These are phyloP conservation scores for Poteriospumella lacustris DNA, from an alignment of 108 stramenopile species.

Conservation along the genomic window DNA sequence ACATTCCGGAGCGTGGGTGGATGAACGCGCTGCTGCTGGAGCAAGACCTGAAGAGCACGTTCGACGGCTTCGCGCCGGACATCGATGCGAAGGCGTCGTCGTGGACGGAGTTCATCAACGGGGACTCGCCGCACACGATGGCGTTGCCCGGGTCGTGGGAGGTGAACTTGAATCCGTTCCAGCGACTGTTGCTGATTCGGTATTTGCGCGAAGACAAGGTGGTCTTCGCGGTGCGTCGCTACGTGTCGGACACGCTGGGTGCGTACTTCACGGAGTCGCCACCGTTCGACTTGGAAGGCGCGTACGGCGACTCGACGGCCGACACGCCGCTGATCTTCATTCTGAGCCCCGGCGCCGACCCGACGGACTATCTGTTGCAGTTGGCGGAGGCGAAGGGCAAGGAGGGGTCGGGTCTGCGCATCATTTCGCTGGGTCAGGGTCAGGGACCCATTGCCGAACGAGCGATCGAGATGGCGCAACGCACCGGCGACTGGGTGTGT, in stretches of 20 bases:
- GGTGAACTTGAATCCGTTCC: constrained; percentile 35
- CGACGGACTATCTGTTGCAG: constrained; percentile 49
- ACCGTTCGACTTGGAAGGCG: constrained; percentile 46
- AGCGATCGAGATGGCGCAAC: constrained; percentile 39
- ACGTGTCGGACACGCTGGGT: constrained; percentile 28
- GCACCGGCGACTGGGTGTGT: constrained; percentile 42
- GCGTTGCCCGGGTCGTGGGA: constrained; percentile 42
- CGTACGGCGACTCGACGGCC: constrained; percentile 32
- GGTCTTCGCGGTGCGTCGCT: constrained; percentile 39
- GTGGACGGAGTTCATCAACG: neutral
- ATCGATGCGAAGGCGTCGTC: neutral
- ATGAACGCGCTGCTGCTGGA: neutral
- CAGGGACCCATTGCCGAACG: constrained; percentile 52
- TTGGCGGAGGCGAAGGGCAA: constrained; percentile 44
- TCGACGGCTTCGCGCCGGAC: neutral
- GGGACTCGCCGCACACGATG: constrained; percentile 34
- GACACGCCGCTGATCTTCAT: constrained; percentile 43
- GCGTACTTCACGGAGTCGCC: constrained; percentile 34
- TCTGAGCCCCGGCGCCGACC: constrained; percentile 54
- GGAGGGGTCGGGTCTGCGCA: constrained; percentile 25
- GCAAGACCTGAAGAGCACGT: neutral
- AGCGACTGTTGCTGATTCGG: constrained; percentile 47
- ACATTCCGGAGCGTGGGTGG: neutral
- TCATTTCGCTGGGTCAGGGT: constrained; percentile 56
- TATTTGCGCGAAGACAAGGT: constrained; percentile 50